Evolutionary conservation across 2,329 filamentous ascomycete genomes (phyloP).

Genomic region (Botrytis squamosa): DNA sequence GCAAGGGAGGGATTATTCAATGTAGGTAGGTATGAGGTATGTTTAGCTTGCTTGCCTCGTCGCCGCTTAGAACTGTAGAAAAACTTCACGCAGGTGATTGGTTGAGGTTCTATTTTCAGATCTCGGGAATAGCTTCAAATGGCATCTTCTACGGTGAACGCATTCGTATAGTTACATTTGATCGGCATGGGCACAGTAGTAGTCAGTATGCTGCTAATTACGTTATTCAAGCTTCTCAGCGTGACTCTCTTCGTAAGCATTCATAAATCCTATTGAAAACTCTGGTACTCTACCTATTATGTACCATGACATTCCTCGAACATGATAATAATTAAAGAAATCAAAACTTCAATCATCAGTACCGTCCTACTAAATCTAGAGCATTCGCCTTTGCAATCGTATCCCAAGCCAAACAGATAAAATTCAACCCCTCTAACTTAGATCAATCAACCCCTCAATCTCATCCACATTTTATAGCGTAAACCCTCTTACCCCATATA

Average conservation of each 20-base stretch:
- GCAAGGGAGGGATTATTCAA: not conserved
- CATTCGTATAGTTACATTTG: not conserved
- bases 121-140: not conserved
- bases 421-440: conserved; percentile 1
- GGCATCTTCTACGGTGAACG: not conserved
- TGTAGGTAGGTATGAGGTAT: not conserved
- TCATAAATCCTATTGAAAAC: not conserved
- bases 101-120: not conserved
- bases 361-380: conserved; percentile 15
- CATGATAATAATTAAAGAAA: not conserved
- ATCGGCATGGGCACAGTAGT: not conserved
- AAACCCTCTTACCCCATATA: conserved; percentile 50
- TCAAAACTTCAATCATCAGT: conserved; percentile 12
- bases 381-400: not conserved
- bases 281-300: not conserved
- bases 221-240: not conserved
- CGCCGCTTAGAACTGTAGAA: not conserved
- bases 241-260: not conserved
- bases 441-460: not conserved
- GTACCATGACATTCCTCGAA: not conserved
- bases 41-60: not conserved
- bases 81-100: not conserved
- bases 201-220: not conserved
- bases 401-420: conserved; percentile 19
- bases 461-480: conserved; percentile 44